Evolutionary conservation across 352 stramenopile species (phyloP), one percentile per base, ranked within the genome.

Genomic region (Phytophthora nicotianae): DNA sequence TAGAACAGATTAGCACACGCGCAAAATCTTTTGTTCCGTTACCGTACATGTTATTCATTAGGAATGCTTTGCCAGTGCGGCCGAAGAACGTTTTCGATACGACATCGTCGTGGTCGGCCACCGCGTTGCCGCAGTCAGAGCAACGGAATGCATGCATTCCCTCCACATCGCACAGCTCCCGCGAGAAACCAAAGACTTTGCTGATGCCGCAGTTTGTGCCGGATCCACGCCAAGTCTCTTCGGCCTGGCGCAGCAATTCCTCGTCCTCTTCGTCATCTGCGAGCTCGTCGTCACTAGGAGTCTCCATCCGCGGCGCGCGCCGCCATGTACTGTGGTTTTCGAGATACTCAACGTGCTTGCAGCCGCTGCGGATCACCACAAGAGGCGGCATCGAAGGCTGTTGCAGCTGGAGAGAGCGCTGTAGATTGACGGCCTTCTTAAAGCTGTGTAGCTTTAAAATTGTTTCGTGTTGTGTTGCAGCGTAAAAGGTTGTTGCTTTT

Each of bases 11-110:
- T 17, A 65, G 23, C 37, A 43, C 29, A 35, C 5, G 4, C 38
- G 2, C 19, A 41, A 38, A 23, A 13, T 23, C 32, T 1, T 6
- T 47, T 20, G 24, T 16, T 19, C 4, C 8, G 32, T 52, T 42
- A 14, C n/a, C 75, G 48, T 69, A 91, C 84, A 93, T 90, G 70
- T 72, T 88, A 65, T 90, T 88, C 71, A 91, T 81, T 21, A 91
- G 63, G 50, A 85, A 93, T 14, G 82, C 80, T 49, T 90, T 93
- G 52, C 85, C 85, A 37, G 75, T 89, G 55, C 78, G 79, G 2
- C 82, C 82, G 43, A 89, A 91, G 66, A 93, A 91, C 45, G 81
- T 86, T 64, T 90, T 93, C 32, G 85, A 81, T 41, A 91, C 74
- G 40, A 93, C 59, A 35, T 93, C 85, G 56, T 88, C 82, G 19